Evolutionary conservation across 352 stramenopile species (phyloP), one percentile per base, ranked within the genome.

Genomic region (Pythium scleroteichum): DNA sequence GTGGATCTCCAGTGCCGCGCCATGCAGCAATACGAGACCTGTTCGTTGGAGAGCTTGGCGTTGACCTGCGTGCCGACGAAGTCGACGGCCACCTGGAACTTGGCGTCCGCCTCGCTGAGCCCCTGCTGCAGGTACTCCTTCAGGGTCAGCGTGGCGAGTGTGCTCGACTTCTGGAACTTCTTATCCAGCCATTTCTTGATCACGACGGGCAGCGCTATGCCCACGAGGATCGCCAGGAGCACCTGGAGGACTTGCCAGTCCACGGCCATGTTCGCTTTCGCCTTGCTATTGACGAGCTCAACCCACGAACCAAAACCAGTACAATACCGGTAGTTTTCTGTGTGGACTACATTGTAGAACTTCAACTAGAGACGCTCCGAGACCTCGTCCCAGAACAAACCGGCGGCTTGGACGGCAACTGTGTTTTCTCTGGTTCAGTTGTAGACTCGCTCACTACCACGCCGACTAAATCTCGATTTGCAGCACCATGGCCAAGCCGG

Each of bases 31-130:
- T 26, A 3, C 5, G 26, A 22, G 17, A 90, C 80, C 75, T 90
- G 76, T 45, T 90, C 80, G 35, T 88, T 88, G 44, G 70, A 82
- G 24, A 90, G 71, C 32, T 82, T 79, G 51, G 73, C 76, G 48
- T 69, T 74, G 16, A 59, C 59, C 13, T 73, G 58, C 16, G 73
- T 57, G 6, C 69, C 76, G 19, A 90, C 64, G 57, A 86, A 90
- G 47, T 90, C 80, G 41, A 90, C 78, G 0, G 78, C 78, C 24
- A 90, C 78, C 69, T 90, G 78, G 44, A 90, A 90, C 46, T 78
- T 84, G 22, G 78, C 80, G 52, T 90, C 80, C 20, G 69, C 29
- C 40, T 90, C 76, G 47, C 47, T 80, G 70, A 88, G 82, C 0
- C 75, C 78, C 62, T 88, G 75, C 78, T 87, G 38, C 53, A 86